These are phyloP conservation scores for Trichoderma citrinoviride DNA, from an alignment of 2,329 filamentous ascomycete species.

Conservation along the genomic window DNA sequence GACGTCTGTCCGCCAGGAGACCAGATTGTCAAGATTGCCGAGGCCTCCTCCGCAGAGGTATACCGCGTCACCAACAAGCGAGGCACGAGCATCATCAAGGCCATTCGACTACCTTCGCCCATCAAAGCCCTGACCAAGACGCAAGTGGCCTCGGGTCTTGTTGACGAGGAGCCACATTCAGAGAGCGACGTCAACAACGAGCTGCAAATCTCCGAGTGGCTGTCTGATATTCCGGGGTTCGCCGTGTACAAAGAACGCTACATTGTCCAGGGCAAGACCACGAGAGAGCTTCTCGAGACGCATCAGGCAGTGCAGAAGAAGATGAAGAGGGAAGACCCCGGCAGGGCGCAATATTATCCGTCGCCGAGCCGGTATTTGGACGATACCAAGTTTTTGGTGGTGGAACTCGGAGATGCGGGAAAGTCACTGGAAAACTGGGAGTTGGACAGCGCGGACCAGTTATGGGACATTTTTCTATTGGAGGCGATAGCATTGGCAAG, in stretches of 20 bases:
- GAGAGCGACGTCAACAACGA: slow-evolving; percentile 57
- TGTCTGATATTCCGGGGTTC: slow-evolving; percentile 63
- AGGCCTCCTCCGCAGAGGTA: slow-evolving; percentile 65
- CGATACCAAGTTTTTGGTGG: slow-evolving; percentile 57
- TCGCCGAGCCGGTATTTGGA: slow-evolving; percentile 59
- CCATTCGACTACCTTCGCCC: slow-evolving; percentile 57
- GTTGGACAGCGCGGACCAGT: slow-evolving; percentile 47
- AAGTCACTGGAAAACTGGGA: slow-evolving; percentile 57
- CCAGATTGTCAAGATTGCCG: slow-evolving; percentile 61
- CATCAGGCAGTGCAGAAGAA: slow-evolving; percentile 56
- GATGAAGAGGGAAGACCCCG: slow-evolving; percentile 54
- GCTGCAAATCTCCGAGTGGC: slow-evolving; percentile 60
- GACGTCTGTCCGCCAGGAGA: slow-evolving; percentile 55
- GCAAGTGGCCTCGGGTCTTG: slow-evolving; percentile 52
- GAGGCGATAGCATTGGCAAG: slow-evolving; percentile 59
- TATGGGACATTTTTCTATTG: slow-evolving; percentile 64
- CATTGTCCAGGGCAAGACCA: slow-evolving; percentile 55
- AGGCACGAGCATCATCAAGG: slow-evolving; percentile 64
- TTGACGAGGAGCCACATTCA: slow-evolving; percentile 58
- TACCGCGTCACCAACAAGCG: slow-evolving; percentile 59
- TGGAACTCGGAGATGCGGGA: slow-evolving; percentile 63
- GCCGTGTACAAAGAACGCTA: slow-evolving; percentile 65
- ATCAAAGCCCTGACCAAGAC: slow-evolving; percentile 58
- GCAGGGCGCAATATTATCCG: slow-evolving; percentile 59
- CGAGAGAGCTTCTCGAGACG: slow-evolving; percentile 55